A percentile compares a stretch with the other conserved stretches of the same genome.
Conservation (phyloP, 441 rosid species). For the Erodium trifolium region DNA sequence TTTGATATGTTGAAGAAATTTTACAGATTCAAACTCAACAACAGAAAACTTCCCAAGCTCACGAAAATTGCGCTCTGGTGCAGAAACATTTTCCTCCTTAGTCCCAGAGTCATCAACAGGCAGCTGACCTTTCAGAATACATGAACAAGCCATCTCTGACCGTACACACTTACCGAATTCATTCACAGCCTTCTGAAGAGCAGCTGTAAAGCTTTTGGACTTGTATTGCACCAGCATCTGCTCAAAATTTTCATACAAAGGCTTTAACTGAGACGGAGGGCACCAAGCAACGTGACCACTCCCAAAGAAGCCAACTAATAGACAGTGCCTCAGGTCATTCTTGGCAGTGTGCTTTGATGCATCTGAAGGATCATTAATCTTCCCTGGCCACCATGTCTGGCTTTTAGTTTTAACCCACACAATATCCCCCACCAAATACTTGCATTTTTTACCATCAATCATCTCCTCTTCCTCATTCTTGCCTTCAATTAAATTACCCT, state of each 20-base stretch:
- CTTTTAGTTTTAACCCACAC: constrained; percentile 63
- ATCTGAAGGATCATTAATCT: constrained; percentile 40
- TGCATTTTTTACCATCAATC: constrained; percentile 17
- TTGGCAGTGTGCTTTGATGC: constrained; percentile 25
- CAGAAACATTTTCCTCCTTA: constrained; percentile 14
- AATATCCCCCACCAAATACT: constrained; percentile 50
- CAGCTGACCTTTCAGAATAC: constrained; percentile 24
- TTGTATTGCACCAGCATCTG: constrained; percentile 33
- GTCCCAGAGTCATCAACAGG: constrained; percentile 12
- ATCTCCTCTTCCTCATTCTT: constrained; percentile 16
- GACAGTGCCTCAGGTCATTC: constrained; percentile 23
- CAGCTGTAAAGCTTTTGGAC: constrained; percentile 41
- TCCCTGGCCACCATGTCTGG: constrained; percentile 86
- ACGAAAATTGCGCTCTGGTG: constrained; percentile 25
- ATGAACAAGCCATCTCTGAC: constrained; percentile 50
- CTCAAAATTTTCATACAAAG: constrained; percentile 52
- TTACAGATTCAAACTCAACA: constrained; percentile 39
- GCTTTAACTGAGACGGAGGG: constrained; percentile 48
- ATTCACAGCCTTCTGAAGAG: constrained; percentile 53
- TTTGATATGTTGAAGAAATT: constrained; percentile 47
- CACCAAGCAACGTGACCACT: constrained; percentile 44
- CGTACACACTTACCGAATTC: constrained; percentile 49
- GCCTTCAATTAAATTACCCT: constrained; percentile 21
- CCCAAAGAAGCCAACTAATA: constrained; percentile 47
- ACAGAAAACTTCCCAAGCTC: constrained; percentile 38